phyloP scores from a whole-genome alignment of 2,329 filamentous ascomycete genomes.

The Claviceps cyperi region DNA sequence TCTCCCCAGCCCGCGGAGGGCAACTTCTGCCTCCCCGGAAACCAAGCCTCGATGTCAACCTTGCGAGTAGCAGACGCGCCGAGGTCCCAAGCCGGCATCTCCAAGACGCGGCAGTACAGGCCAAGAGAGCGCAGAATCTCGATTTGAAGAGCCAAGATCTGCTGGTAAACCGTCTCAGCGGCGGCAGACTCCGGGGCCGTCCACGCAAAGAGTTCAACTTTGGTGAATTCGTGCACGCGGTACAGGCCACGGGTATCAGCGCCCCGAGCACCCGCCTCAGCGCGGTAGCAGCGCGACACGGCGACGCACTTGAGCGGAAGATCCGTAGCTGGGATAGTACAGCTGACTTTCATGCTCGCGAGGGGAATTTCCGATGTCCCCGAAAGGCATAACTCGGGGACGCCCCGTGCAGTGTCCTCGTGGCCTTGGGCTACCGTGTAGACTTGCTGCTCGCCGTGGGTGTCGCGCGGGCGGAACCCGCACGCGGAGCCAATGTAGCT shows the following conservation, averaged over 20 bases:
- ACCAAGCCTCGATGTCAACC: conserved; percentile 85
- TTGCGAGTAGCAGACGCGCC: conserved; percentile 81
- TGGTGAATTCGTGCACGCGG: conserved; percentile 95
- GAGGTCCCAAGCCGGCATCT: conserved; percentile 82
- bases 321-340: conserved; percentile 46
- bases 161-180: conserved; percentile 53
- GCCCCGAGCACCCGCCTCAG: conserved; percentile 82
- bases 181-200: conserved; percentile 40
- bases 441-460: conserved; percentile 81
- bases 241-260: conserved; percentile 89
- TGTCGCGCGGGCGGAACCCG: conserved; percentile 86
- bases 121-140: conserved; percentile 66
- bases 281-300: conserved; percentile 83
- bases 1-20: conserved; percentile 65
- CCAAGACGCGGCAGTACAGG: conserved; percentile 74
- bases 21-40: conserved; percentile 57
- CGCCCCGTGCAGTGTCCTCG: conserved; percentile 40
- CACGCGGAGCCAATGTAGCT: conserved; percentile 80
- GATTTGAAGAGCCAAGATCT: conserved; percentile 76
- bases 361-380: conserved; percentile 92
- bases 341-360: conserved; percentile 74
- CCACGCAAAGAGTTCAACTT: conserved; percentile 97
- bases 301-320: conserved; percentile 72
- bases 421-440: conserved; percentile 58
- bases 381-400: conserved; percentile 60